Conservation (phyloP, 768 basidiomycete genomes). For the Mycena rosella region DNA sequence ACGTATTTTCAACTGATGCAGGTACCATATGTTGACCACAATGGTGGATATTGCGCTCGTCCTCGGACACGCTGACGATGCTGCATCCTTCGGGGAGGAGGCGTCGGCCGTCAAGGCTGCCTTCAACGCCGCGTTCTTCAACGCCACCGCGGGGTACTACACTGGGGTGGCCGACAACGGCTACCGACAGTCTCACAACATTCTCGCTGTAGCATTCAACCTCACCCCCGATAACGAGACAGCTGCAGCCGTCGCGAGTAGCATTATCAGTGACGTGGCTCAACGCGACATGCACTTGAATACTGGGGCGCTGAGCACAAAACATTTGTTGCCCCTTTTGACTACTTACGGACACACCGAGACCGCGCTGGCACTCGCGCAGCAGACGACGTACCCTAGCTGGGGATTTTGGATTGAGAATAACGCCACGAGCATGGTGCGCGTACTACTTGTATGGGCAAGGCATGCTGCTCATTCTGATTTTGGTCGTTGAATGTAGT, state of each 20-base stretch:
- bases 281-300: slow-evolving; percentile 40
- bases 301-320: slow-evolving; percentile 44
- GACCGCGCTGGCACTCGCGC: slow-evolving; percentile 41
- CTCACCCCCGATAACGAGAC: slow-evolving; percentile 37
- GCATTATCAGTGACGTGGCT: slow-evolving; percentile 38
- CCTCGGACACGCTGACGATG: slow-evolving; percentile 40
- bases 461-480: not conserved
- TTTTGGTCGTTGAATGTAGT: slow-evolving; percentile 32
- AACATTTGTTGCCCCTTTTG: slow-evolving; percentile 42
- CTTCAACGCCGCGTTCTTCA: slow-evolving; percentile 45
- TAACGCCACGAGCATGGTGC: slow-evolving; percentile 44
- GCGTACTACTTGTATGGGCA: not conserved
- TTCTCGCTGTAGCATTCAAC: slow-evolving; percentile 44
- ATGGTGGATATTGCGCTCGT: slow-evolving; percentile 43
- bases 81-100: slow-evolving; percentile 37
- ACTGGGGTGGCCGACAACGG: slow-evolving; percentile 43
- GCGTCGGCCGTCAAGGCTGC: slow-evolving; percentile 38
- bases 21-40: slow-evolving; percentile 43
- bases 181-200: slow-evolving; percentile 46
- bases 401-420: slow-evolving; percentile 49
- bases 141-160: slow-evolving; percentile 37
- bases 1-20: not conserved
- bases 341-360: slow-evolving; percentile 39
- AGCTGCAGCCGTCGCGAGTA: slow-evolving; percentile 40
- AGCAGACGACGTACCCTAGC: slow-evolving; percentile 46